Conservation (phyloP, 192 early-diverging fungal genomes). For the Piromyces sp. region DNA sequence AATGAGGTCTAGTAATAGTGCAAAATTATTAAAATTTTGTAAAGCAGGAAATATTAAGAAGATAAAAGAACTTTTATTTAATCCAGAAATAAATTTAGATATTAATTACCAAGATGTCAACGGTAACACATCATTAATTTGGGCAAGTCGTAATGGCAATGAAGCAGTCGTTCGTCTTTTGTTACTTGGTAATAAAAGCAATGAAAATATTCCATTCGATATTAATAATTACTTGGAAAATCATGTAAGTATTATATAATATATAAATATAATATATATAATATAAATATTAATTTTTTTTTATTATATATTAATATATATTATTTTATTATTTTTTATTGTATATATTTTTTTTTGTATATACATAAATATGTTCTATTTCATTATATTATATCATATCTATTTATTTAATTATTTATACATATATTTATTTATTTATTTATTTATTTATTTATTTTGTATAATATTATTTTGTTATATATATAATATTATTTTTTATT, state of each 20-base stretch:
- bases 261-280: no score
- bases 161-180: not conserved
- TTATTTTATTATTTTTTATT: no score
- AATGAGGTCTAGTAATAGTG: not conserved
- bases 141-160: not conserved
- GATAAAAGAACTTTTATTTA: not conserved
- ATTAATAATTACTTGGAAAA: not conserved
- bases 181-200: not conserved
- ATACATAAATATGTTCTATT: no score
- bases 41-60: not conserved
- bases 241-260: not conserved
- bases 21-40: not conserved
- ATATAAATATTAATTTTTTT: no score
- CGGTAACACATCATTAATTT: not conserved
- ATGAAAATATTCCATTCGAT: not conserved
- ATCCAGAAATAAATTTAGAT: not conserved
- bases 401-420: no score
- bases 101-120: not conserved
- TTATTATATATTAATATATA: no score
- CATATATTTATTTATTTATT: no score
- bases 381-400: no score
- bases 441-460: no score
- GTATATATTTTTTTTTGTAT: no score
- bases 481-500: no score
- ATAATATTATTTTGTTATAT: no score